These are phyloP conservation scores for Xylaria telfairii DNA, from an alignment of 495 filamentous ascomycete species.

Conservation along the genomic window DNA sequence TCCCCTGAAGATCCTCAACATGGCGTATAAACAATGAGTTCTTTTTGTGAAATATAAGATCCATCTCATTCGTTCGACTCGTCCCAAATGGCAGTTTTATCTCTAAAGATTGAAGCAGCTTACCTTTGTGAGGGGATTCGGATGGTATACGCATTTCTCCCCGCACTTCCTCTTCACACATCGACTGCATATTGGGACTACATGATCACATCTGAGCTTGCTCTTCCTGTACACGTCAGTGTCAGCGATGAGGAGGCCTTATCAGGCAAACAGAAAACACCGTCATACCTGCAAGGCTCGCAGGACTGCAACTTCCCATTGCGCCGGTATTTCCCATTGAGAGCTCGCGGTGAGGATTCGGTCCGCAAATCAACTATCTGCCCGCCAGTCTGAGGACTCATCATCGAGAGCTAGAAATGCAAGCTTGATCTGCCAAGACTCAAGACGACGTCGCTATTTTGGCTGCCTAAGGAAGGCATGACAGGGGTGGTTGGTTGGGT, in stretches of 20 bases:
- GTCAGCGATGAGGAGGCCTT: slow-evolving; percentile 13
- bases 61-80: slow-evolving; percentile 1
- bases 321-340: slow-evolving; percentile 39
- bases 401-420: slow-evolving; percentile 15
- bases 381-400: slow-evolving; percentile 36
- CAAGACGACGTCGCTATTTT: background rate
- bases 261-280: background rate
- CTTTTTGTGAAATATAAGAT: background rate
- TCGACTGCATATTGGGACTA: slow-evolving; percentile 39
- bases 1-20: background rate
- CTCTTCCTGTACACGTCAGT: slow-evolving; percentile 36
- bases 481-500: slow-evolving; percentile 2
- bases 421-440: slow-evolving; percentile 8
- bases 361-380: slow-evolving; percentile 41
- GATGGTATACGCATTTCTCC: slow-evolving; percentile 42
- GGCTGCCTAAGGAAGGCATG: slow-evolving; percentile 26
- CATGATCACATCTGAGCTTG: slow-evolving; percentile 44
- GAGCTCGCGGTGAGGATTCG: slow-evolving; percentile 21
- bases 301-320: slow-evolving; percentile 43
- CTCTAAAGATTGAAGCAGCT: slow-evolving; percentile 10
- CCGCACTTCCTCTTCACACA: slow-evolving; percentile 38
- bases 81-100: background rate
- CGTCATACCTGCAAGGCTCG: slow-evolving; percentile 29
- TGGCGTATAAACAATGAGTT: background rate
- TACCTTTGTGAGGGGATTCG: slow-evolving; percentile 41